Conservation (phyloP, 2,329 filamentous ascomycete species). For the Ophiocordyceps robertsii region DNA sequence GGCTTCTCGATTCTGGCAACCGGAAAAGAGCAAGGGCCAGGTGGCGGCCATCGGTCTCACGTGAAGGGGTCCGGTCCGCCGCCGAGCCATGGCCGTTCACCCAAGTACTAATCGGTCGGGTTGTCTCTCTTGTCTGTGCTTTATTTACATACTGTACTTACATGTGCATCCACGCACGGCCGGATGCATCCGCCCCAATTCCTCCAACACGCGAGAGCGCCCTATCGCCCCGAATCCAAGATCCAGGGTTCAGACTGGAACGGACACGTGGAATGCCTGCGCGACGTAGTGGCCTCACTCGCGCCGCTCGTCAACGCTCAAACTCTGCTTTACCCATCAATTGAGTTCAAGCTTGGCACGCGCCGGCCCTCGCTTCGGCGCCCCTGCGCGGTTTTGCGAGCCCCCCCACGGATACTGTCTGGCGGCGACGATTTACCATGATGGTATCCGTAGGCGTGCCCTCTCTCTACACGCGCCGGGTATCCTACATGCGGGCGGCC, state of each 20-base stretch:
- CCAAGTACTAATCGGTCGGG: neutral
- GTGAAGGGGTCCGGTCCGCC: neutral
- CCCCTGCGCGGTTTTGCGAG: too few species aligned
- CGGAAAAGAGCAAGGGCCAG: neutral
- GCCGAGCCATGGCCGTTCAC: neutral
- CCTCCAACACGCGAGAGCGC: neutral
- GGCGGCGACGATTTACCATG: too few species aligned
- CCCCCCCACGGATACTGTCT: too few species aligned
- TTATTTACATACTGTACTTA: neutral
- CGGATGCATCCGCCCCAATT: neutral
- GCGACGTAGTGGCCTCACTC: neutral
- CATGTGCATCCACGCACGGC: neutral
- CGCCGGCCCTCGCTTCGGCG: neutral
- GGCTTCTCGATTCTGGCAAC: neutral
- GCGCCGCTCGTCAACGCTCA: neutral
- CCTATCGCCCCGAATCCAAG: neutral
- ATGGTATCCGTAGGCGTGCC: neutral
- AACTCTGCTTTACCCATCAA: neutral
- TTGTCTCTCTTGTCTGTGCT: neutral
- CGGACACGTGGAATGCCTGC: constrained; percentile 5
- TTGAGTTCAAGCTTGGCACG: neutral
- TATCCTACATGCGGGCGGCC: neutral
- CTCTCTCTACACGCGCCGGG: neutral
- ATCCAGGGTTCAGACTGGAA: constrained; percentile 2
- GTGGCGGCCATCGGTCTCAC: neutral